A percentile compares a stretch with the other conserved stretches of the same genome.
phyloP scores from a whole-genome alignment of 441 rosid species.

The Pelargonium cotyledonis region DNA sequence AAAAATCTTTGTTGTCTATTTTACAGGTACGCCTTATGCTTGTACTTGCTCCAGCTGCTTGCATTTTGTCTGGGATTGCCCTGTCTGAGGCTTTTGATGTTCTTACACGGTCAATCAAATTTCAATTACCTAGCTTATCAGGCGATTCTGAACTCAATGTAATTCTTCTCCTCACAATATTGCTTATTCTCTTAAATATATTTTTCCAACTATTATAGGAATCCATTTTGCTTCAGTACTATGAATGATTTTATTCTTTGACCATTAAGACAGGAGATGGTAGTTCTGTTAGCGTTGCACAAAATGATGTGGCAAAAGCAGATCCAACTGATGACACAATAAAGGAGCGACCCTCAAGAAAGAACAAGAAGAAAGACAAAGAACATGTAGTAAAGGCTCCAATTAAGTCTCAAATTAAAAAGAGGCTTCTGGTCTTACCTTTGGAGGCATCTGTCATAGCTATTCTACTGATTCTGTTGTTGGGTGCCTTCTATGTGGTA shows the following conservation, averaged over 20 bases:
- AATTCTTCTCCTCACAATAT: constrained; percentile 22
- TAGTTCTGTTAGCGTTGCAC: constrained; percentile 32
- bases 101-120: constrained; percentile 83
- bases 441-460: constrained; percentile 68
- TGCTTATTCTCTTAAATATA: not conserved
- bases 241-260: constrained; percentile 22
- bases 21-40: constrained; percentile 97
- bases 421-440: constrained; percentile 82
- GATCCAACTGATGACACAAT: constrained; percentile 45
- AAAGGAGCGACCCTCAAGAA: constrained; percentile 63
- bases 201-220: constrained; percentile 18
- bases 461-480: constrained; percentile 71
- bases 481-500: constrained; percentile 99
- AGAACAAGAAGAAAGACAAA: constrained; percentile 82
- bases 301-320: constrained; percentile 42
- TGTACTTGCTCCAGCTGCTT: constrained; percentile 99
- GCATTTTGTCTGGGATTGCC: constrained; percentile 98
- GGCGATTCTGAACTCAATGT: constrained; percentile 47
- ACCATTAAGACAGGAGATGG: constrained; percentile 60
- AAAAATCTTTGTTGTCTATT: constrained; percentile 16
- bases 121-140: constrained; percentile 52
- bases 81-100: constrained; percentile 93
- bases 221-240: constrained; percentile 17
- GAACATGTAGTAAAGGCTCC: constrained; percentile 51
- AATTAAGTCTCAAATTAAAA: constrained; percentile 40